Evolutionary conservation across 176 grass and related monocot species (phyloP).

Genomic region (Hyparrhenia diplandra): DNA sequence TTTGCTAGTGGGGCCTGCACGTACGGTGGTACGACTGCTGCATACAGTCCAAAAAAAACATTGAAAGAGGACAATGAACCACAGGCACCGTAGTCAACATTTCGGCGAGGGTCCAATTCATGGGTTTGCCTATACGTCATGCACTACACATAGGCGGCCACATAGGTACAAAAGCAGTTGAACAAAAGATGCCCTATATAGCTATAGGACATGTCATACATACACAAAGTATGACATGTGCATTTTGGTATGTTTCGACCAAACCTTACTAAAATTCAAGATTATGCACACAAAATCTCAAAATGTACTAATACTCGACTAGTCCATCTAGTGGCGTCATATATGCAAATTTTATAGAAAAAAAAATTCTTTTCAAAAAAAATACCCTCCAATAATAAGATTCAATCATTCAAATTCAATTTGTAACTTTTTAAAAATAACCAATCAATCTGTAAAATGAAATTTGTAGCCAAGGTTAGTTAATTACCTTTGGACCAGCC

Average conservation of each 20-base stretch:
- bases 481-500: slow-evolving; percentile 50
- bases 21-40: no score
- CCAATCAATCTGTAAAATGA: background rate
- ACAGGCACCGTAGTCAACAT: background rate
- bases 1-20: no score
- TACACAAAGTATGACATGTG: background rate
- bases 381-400: background rate
- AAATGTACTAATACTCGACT: background rate
- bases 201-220: background rate
- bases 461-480: background rate
- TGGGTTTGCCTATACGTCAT: background rate
- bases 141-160: background rate
- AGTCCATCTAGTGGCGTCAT: background rate
- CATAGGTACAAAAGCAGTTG: background rate
- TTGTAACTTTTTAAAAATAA: background rate
- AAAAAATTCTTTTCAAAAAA: background rate
- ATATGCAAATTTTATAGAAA: background rate
- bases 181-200: background rate
- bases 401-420: background rate
- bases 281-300: background rate
- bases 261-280: background rate
- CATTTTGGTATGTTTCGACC: background rate
- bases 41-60: no score
- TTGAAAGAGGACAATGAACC: no score
- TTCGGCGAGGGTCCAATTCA: background rate